Evolutionary conservation across 202 grass and related monocot genomes (phyloP).

Genomic region (Musa balbisiana): DNA sequence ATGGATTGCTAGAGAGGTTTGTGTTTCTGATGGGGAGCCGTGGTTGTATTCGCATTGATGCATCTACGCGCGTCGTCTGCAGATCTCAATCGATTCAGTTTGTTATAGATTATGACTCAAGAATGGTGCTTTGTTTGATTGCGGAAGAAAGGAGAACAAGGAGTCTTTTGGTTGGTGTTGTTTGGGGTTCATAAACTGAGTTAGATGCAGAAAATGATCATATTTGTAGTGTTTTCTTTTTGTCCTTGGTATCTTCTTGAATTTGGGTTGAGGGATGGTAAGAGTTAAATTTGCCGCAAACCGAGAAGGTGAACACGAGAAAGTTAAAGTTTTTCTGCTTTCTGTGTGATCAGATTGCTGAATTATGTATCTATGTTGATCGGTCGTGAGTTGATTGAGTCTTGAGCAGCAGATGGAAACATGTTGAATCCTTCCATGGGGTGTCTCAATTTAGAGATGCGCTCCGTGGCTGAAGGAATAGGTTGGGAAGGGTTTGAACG

Average conservation of each 20-base stretch:
- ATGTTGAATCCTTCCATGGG: background rate
- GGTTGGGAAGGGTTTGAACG: background rate
- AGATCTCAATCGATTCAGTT: background rate
- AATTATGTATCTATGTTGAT: background rate
- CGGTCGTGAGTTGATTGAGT: background rate
- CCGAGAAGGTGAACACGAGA: background rate
- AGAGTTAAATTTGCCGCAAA: background rate
- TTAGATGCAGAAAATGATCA: background rate
- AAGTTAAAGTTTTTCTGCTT: background rate
- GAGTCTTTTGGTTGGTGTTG: background rate
- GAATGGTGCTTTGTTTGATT: background rate
- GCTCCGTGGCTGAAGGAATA: background rate
- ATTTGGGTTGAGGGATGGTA: background rate
- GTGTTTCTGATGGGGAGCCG: background rate
- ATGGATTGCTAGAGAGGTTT: background rate
- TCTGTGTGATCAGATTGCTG: background rate
- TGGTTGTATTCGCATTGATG: background rate
- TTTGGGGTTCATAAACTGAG: background rate
- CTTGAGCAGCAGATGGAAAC: background rate
- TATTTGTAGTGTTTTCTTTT: background rate
- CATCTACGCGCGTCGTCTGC: background rate
- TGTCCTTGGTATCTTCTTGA: background rate
- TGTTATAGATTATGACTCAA: background rate
- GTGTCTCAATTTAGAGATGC: background rate
- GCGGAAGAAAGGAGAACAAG: background rate